A percentile compares a stretch with the other conserved stretches of the same genome.
phyloP scores from a whole-genome alignment of 78 protist species.

The Acrasis kona region DNA sequence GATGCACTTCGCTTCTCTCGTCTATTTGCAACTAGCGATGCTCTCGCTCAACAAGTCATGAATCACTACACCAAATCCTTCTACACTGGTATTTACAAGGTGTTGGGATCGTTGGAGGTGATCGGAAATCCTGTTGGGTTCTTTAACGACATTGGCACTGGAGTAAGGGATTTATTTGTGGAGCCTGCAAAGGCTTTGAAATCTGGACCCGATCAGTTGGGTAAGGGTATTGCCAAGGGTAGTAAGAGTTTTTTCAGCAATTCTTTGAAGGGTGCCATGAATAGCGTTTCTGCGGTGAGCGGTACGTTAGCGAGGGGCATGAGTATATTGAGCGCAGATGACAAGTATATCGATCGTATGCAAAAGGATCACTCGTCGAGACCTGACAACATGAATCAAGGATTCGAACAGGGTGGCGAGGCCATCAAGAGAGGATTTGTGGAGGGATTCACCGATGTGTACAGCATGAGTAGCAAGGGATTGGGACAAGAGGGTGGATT shows the following conservation, averaged over 20 bases:
- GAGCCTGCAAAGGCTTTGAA: conserved; percentile 71
- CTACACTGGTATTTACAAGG: conserved; percentile 31
- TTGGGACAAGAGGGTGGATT: conserved; percentile 10
- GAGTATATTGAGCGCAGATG: background rate
- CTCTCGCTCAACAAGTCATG: background rate
- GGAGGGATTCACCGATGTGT: conserved; percentile 26
- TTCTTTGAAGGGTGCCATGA: background rate
- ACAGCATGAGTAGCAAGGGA: conserved; percentile 16
- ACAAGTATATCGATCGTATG: background rate
- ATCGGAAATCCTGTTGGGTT: conserved; percentile 72
- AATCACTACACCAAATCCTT: conserved; percentile 32
- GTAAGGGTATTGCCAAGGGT: conserved; percentile 43
- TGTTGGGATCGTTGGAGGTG: conserved; percentile 61
- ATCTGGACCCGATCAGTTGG: conserved; percentile 52
- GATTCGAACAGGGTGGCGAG: background rate
- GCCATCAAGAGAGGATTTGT: background rate
- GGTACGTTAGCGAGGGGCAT: background rate
- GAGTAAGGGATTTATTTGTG: conserved; percentile 53
- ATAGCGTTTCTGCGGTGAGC: background rate
- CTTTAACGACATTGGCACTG: conserved; percentile 7
- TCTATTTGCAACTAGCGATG: background rate
- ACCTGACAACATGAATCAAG: background rate
- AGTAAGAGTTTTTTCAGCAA: conserved; percentile 6
- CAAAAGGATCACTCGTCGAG: background rate
- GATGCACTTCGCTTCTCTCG: background rate